Evolutionary conservation across 495 filamentous ascomycete species (phyloP).

Genomic region (Cryomyces antarcticus): DNA sequence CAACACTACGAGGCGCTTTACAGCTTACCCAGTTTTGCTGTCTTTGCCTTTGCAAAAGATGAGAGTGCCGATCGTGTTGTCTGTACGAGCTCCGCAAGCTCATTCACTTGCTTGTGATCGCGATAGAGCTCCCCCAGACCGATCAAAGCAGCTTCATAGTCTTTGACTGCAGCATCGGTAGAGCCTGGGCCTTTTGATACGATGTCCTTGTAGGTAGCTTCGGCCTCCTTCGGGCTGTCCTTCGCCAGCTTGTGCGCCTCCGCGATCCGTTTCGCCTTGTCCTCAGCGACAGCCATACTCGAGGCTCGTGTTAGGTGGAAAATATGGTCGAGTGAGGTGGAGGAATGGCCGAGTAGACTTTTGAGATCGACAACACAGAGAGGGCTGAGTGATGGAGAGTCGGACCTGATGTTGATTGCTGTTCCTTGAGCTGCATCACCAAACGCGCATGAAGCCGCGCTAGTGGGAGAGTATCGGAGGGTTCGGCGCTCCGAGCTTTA

Average conservation of each 20-base stretch:
- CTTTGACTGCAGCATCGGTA: constrained; percentile 63
- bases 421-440: too few relatives aligned
- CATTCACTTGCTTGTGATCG: constrained; percentile 57
- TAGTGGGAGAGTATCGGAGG: too few relatives aligned
- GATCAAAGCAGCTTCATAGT: constrained; percentile 71
- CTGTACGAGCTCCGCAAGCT: constrained; percentile 79
- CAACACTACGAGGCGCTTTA: not conserved
- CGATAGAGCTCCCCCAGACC: constrained; percentile 81
- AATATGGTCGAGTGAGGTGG: too few relatives aligned
- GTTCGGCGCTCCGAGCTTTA: too few relatives aligned
- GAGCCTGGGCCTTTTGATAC: constrained; percentile 65
- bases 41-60: constrained; percentile 96
- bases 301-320: too few relatives aligned
- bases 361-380: too few relatives aligned
- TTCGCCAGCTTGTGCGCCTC: constrained; percentile 67
- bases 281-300: too few relatives aligned
- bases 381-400: too few relatives aligned
- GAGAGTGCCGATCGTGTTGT: constrained; percentile 79
- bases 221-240: constrained; percentile 59
- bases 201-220: constrained; percentile 68
- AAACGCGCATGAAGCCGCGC: too few relatives aligned
- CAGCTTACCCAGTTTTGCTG: constrained; percentile 80
- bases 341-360: too few relatives aligned
- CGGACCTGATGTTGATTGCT: too few relatives aligned
- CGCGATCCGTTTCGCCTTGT: too few relatives aligned